phyloP scores from a whole-genome alignment of 116 monocot species.

The Iris pallida region DNA sequence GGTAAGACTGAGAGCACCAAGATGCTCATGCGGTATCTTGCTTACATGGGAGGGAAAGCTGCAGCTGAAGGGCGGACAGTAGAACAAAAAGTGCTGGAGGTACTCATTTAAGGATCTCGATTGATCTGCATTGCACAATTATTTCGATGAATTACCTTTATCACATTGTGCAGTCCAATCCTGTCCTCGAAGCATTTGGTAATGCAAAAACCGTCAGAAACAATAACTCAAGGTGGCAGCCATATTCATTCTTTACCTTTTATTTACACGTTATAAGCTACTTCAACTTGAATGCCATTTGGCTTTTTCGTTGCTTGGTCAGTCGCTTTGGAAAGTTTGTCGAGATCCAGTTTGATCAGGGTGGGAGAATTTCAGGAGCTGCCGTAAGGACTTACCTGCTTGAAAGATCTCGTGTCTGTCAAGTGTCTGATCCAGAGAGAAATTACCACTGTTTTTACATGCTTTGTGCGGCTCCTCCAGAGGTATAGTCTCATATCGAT shows the following conservation, averaged over 20 bases:
- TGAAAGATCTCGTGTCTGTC: constrained; percentile 93
- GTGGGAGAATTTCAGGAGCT: constrained; percentile 77
- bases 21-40: constrained; percentile 96
- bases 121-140: background rate
- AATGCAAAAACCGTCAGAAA: constrained; percentile 99
- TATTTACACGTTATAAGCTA: background rate
- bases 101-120: constrained; percentile 15
- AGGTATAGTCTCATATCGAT: too few relatives aligned
- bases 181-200: constrained; percentile 98
- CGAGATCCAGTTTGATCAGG: constrained; percentile 88
- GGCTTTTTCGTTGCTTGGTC: constrained; percentile 5
- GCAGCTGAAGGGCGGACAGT: constrained; percentile 61
- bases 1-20: constrained; percentile 98
- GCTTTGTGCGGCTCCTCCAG: constrained; percentile 88
- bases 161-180: constrained; percentile 67
- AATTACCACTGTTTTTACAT: constrained; percentile 98
- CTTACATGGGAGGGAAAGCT: constrained; percentile 82
- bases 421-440: constrained; percentile 91
- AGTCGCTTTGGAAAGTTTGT: constrained; percentile 99
- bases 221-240: constrained; percentile 79
- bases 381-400: constrained; percentile 88
- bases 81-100: constrained; percentile 94
- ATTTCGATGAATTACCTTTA: background rate
- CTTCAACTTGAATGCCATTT: background rate
- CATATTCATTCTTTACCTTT: background rate